Evolutionary conservation across 2,329 filamentous ascomycete genomes (phyloP).

Genomic region (Ustilaginoidea virens): DNA sequence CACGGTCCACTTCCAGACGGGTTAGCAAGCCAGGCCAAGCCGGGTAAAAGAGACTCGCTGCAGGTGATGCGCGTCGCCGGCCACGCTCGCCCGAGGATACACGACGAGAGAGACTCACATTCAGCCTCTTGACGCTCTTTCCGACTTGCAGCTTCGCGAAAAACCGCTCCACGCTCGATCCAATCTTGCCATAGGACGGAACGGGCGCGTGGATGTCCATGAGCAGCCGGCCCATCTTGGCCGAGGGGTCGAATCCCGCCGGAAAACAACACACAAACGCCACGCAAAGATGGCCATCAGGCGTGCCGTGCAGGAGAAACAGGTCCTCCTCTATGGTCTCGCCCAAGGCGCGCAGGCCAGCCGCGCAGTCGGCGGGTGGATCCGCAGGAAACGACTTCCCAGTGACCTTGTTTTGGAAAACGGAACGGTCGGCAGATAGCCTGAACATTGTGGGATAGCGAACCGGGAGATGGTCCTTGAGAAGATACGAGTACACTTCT

Average conservation of each 20-base stretch:
- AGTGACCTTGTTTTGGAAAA: slow-evolving; percentile 26
- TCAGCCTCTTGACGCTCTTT: slow-evolving; percentile 32
- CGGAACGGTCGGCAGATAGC: slow-evolving; percentile 14
- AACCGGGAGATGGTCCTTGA: slow-evolving; percentile 29
- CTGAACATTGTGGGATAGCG: slow-evolving; percentile 33
- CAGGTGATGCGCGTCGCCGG: no score
- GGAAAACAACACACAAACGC: slow-evolving; percentile 38
- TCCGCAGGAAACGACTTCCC: slow-evolving; percentile 13
- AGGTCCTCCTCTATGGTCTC: slow-evolving; percentile 40
- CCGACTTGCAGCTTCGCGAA: slow-evolving; percentile 32
- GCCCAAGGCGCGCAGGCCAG: slow-evolving; percentile 25
- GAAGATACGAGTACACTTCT: slow-evolving; percentile 33
- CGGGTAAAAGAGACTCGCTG: no score
- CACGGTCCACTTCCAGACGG: slow-evolving; percentile 28
- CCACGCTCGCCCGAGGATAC: no score
- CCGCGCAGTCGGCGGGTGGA: slow-evolving; percentile 13
- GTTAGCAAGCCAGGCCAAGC: slow-evolving; percentile 1
- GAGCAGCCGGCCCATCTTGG: slow-evolving; percentile 32
- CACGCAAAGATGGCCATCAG: slow-evolving; percentile 24
- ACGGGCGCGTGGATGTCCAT: slow-evolving; percentile 35
- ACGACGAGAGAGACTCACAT: slow-evolving; percentile 26
- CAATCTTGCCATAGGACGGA: slow-evolving; percentile 38
- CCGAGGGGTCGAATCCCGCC: slow-evolving; percentile 33
- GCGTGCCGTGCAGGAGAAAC: slow-evolving; percentile 29
- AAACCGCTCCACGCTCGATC: slow-evolving; percentile 37